A percentile compares a stretch with the other conserved stretches of the same genome.
phyloP scores from a whole-genome alignment of 768 basidiomycete genomes.

The Amanita phalloides region DNA sequence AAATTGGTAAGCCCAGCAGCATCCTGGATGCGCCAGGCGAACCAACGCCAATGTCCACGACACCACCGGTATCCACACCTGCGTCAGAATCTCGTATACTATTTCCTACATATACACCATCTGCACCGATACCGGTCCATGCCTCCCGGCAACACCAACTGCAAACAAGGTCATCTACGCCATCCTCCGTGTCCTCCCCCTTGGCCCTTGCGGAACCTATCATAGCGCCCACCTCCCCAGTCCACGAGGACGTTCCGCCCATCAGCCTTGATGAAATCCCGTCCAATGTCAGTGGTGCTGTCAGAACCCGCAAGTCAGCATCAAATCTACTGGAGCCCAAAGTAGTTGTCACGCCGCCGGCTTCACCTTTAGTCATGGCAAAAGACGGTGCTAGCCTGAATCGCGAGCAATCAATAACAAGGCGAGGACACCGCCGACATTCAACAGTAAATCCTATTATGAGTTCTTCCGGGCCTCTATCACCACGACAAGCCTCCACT shows the following conservation, averaged over 20 bases:
- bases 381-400: constrained; percentile 27
- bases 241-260: constrained; percentile 43
- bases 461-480: constrained; percentile 62
- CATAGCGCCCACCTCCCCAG: constrained; percentile 48
- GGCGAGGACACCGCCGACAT: constrained; percentile 57
- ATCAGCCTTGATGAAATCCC: constrained; percentile 53
- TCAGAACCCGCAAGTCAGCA: constrained; percentile 56
- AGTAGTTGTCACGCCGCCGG: constrained; percentile 61
- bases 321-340: constrained; percentile 58
- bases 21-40: constrained; percentile 36
- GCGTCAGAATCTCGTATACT: constrained; percentile 17
- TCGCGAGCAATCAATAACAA: constrained; percentile 33
- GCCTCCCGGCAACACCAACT: constrained; percentile 34
- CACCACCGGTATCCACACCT: constrained; percentile 30
- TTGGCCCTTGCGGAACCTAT: constrained; percentile 80
- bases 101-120: constrained; percentile 15
- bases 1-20: neutral
- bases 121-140: constrained; percentile 12
- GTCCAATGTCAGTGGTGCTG: constrained; percentile 21
- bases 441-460: constrained; percentile 58
- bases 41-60: constrained; percentile 61
- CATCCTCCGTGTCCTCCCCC: constrained; percentile 82
- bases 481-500: constrained; percentile 76
- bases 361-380: constrained; percentile 54
- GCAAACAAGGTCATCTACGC: constrained; percentile 77